A percentile compares a stretch with the other conserved stretches of the same genome.
phyloP scores from a whole-genome alignment of 768 basidiomycete genomes.

The Candolleomyces aberdarensis region DNA sequence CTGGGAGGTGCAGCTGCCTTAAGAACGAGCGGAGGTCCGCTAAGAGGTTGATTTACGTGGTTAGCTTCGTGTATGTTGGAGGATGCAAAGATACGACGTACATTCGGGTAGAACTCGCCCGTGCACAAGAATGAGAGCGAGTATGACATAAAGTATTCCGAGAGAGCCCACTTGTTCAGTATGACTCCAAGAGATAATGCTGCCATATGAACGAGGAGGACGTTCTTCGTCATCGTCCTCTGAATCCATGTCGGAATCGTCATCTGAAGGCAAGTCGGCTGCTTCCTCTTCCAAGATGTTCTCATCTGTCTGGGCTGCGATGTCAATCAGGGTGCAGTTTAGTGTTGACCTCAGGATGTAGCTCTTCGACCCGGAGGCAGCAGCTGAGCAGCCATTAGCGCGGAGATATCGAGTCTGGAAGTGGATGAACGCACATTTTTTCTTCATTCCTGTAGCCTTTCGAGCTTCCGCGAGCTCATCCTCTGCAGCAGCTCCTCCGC shows the following conservation, averaged over 20 bases:
- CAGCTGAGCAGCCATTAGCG: conserved; percentile 32
- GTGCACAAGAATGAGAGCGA: conserved; percentile 80
- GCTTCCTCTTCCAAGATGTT: conserved; percentile 48
- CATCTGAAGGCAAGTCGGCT: conserved; percentile 46
- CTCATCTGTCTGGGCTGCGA: conserved; percentile 53
- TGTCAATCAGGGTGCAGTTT: conserved; percentile 56
- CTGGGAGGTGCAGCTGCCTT: conserved; percentile 62
- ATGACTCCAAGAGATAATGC: conserved; percentile 70
- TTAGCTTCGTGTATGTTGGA: not conserved
- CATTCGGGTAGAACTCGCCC: conserved; percentile 74
- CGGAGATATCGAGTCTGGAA: not conserved
- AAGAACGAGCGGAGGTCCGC: conserved; percentile 72
- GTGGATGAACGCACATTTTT: conserved; percentile 42
- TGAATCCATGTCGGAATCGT: conserved; percentile 35
- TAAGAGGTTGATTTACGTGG: conserved; percentile 23
- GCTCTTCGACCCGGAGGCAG: conserved; percentile 63
- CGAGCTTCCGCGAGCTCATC: conserved; percentile 46
- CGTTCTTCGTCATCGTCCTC: conserved; percentile 43
- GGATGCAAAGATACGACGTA: conserved; percentile 33
- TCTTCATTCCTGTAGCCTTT: conserved; percentile 57
- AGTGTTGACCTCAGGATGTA: conserved; percentile 83
- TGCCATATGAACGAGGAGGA: conserved; percentile 52
- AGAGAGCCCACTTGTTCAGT: conserved; percentile 63
- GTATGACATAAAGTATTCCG: conserved; percentile 78
- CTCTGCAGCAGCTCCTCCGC: conserved; percentile 25